Conservation (phyloP, 2,329 filamentous ascomycete species). For the Colletotrichum magnum region DNA sequence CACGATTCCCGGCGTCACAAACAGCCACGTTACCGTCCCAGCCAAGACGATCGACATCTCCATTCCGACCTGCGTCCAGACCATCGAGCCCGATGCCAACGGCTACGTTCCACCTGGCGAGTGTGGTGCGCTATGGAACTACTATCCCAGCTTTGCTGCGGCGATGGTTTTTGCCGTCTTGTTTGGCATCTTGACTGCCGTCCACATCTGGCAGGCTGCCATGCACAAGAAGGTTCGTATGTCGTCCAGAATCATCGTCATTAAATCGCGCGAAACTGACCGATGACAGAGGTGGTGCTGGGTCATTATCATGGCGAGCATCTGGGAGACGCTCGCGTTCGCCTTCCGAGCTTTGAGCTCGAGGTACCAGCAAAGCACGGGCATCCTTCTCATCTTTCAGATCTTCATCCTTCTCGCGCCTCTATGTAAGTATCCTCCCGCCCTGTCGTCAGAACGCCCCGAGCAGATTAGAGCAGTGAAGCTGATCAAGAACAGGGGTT, state of each 20-base stretch:
- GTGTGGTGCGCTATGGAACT: slow-evolving; percentile 50
- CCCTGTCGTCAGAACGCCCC: background rate
- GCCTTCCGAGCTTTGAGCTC: slow-evolving; percentile 47
- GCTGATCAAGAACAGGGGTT: slow-evolving; percentile 49
- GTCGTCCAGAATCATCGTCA: background rate
- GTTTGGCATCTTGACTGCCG: slow-evolving; percentile 44
- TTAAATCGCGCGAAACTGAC: background rate
- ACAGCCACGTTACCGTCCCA: slow-evolving; percentile 46
- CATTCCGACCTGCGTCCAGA: slow-evolving; percentile 54
- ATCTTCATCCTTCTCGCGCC: slow-evolving; percentile 49
- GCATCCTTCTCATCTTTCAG: slow-evolving; percentile 45
- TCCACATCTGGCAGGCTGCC: slow-evolving; percentile 44
- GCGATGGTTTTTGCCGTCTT: slow-evolving; percentile 47
- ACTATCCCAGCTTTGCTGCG: slow-evolving; percentile 51
- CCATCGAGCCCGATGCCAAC: slow-evolving; percentile 50
- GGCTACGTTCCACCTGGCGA: slow-evolving; percentile 51
- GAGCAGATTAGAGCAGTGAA: background rate
- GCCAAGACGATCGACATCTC: slow-evolving; percentile 50
- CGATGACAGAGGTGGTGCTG: slow-evolving; percentile 49
- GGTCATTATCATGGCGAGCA: slow-evolving; percentile 54
- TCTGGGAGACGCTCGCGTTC: slow-evolving; percentile 50
- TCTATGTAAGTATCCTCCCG: slow-evolving; percentile 43
- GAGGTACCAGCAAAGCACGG: slow-evolving; percentile 45
- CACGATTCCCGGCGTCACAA: slow-evolving; percentile 47
- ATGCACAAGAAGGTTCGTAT: slow-evolving; percentile 45